Evolutionary conservation across 441 rosid species (phyloP).

Genomic region (Adansonia grandidieri): DNA sequence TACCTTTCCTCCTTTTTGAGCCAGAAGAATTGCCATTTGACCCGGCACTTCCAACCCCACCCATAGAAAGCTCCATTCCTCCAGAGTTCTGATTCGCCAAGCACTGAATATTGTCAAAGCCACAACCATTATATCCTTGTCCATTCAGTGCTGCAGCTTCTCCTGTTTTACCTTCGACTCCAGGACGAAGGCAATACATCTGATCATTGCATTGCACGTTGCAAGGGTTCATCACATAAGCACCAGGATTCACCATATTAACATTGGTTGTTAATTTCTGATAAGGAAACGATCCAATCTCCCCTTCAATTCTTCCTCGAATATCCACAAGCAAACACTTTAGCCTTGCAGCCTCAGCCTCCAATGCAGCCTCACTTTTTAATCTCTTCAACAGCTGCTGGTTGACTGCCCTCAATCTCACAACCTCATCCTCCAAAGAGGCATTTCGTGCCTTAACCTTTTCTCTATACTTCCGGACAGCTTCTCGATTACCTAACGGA

Average conservation of each 20-base stretch:
- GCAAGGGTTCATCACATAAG: constrained; percentile 82
- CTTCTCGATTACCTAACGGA: constrained; percentile 81
- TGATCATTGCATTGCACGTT: constrained; percentile 71
- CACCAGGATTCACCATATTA: constrained; percentile 46
- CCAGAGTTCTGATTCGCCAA: constrained; percentile 50
- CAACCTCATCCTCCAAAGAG: constrained; percentile 89
- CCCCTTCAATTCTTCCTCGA: constrained; percentile 96
- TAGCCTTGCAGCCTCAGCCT: constrained; percentile 86
- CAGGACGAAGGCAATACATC: constrained; percentile 69
- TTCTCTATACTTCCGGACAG: constrained; percentile 94
- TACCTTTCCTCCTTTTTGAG: constrained; percentile 74
- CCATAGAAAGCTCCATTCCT: constrained; percentile 41
- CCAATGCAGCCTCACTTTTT: constrained; percentile 87
- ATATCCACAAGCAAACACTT: constrained; percentile 97
- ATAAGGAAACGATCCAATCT: constrained; percentile 93
- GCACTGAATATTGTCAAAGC: constrained; percentile 67
- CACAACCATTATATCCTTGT: constrained; percentile 61
- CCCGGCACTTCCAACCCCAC: constrained; percentile 41
- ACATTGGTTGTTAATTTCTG: constrained; percentile 59
- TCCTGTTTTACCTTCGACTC: constrained; percentile 50
- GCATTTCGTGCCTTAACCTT: constrained; percentile 95
- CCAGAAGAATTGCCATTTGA: constrained; percentile 45
- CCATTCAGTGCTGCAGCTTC: constrained; percentile 53
- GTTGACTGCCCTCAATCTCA: constrained; percentile 68
- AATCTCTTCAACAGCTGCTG: constrained; percentile 84